A percentile compares a stretch with the other conserved stretches of the same genome.
Conservation (phyloP, 345 rosid species). For the Anastatica hierochuntica region DNA sequence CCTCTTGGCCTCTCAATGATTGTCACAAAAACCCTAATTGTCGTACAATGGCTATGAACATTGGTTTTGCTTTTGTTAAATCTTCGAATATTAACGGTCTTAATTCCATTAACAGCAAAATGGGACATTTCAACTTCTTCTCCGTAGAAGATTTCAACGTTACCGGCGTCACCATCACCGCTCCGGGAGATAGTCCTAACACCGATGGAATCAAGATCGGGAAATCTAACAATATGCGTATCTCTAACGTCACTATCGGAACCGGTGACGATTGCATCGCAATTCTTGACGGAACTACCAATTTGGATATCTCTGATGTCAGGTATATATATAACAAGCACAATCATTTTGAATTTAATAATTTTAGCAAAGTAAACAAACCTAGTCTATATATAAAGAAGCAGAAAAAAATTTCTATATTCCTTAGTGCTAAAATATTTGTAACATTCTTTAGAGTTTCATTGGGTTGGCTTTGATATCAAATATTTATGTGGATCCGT, state of each 20-base stretch:
- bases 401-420: no score
- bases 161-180: constrained; percentile 7
- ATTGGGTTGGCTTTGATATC: no score
- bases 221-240: constrained; percentile 9
- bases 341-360: no score
- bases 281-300: constrained; percentile 22
- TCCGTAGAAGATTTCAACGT: constrained; percentile 10
- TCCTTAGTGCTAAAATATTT: no score
- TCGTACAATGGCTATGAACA: constrained; percentile 10
- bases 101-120: constrained; percentile 25
- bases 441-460: no score
- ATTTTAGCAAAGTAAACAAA: no score
- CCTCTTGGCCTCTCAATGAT: constrained; percentile 25
- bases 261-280: constrained; percentile 32
- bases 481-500: no score
- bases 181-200: constrained; percentile 27
- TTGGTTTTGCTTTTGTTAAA: constrained; percentile 18
- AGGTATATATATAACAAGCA: no score
- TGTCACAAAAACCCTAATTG: constrained; percentile 14
- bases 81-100: constrained; percentile 9
- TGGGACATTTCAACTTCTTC: constrained; percentile 24
- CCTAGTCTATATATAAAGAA: no score
- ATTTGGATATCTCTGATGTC: constrained; percentile 13
- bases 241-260: constrained; percentile 4
- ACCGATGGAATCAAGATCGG: constrained; percentile 34